Evolutionary conservation across 208 protist genomes (phyloP).

Genomic region (Leishmania gerbilli): DNA sequence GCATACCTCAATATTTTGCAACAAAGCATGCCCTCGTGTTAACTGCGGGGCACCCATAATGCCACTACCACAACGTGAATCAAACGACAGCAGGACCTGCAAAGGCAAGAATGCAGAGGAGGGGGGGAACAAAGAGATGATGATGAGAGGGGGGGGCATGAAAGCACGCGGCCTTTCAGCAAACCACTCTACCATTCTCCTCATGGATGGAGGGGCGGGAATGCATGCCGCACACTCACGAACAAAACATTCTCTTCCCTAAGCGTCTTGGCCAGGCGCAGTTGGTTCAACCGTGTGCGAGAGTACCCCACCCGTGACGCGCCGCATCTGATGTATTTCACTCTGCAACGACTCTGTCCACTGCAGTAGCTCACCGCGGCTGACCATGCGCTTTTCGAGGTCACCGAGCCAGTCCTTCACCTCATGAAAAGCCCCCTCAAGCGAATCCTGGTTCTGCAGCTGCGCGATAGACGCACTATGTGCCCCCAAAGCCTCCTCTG

Average conservation of each 20-base stretch:
- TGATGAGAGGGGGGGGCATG: neutral
- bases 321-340: slow-evolving; percentile 42
- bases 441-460: slow-evolving; percentile 39
- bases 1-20: neutral
- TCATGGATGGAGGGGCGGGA: neutral
- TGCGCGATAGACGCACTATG: slow-evolving; percentile 44
- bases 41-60: neutral
- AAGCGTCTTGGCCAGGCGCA: neutral
- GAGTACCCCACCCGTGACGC: neutral
- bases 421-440: slow-evolving; percentile 70
- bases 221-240: neutral
- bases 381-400: slow-evolving; percentile 66
- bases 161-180: neutral
- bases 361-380: slow-evolving; percentile 59
- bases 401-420: slow-evolving; percentile 86
- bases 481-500: slow-evolving; percentile 27
- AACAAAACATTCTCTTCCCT: neutral
- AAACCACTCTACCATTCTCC: neutral
- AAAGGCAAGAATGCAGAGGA: neutral
- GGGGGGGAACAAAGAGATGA: neutral
- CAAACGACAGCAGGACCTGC: neutral
- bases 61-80: neutral
- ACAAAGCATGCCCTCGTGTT: neutral
- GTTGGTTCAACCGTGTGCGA: neutral
- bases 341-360: slow-evolving; percentile 43